These are phyloP conservation scores for Cladophialophora exuberans DNA, from an alignment of 2,329 filamentous ascomycete genomes.

Conservation along the genomic window DNA sequence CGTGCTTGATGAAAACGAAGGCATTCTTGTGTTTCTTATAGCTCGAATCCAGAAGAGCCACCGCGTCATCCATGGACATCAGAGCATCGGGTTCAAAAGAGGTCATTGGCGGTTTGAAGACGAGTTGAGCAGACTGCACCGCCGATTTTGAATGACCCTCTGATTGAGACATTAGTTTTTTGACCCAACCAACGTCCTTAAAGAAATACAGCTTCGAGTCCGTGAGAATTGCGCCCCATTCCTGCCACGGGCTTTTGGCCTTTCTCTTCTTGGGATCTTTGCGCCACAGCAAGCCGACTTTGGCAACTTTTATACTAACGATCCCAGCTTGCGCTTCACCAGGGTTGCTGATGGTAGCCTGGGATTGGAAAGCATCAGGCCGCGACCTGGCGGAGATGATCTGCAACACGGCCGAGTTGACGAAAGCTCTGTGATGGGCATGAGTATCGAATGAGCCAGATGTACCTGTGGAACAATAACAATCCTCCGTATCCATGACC, in stretches of 20 bases:
- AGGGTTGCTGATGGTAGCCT: conserved; percentile 81
- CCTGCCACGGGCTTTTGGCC: conserved; percentile 93
- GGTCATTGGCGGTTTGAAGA: conserved; percentile 86
- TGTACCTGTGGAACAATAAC: conserved; percentile 84
- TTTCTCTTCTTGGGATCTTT: conserved; percentile 95
- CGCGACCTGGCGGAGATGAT: conserved; percentile 93
- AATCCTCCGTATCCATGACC: conserved; percentile 89
- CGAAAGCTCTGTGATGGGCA: conserved; percentile 84
- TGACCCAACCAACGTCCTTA: conserved; percentile 89
- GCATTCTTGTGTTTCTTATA: conserved; percentile 96
- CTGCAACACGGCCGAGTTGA: conserved; percentile 87
- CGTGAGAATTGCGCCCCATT: conserved; percentile 96
- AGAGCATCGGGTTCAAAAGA: conserved; percentile 93
- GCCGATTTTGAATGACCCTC: conserved; percentile 79
- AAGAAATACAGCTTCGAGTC: conserved; percentile 98
- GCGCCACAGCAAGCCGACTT: conserved; percentile 91
- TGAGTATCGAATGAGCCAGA: conserved; percentile 75
- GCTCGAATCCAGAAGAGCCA: conserved; percentile 79
- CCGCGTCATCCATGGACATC: conserved; percentile 90
- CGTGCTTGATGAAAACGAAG: conserved; percentile 86
- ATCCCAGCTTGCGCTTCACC: conserved; percentile 87
- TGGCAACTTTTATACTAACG: conserved; percentile 96
- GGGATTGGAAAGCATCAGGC: conserved; percentile 92
- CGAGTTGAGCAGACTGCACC: conserved; percentile 73
- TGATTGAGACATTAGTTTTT: conserved; percentile 84